Conservation (phyloP, 2,329 filamentous ascomycete genomes). For the Chaetomiaceae sp. region DNA sequence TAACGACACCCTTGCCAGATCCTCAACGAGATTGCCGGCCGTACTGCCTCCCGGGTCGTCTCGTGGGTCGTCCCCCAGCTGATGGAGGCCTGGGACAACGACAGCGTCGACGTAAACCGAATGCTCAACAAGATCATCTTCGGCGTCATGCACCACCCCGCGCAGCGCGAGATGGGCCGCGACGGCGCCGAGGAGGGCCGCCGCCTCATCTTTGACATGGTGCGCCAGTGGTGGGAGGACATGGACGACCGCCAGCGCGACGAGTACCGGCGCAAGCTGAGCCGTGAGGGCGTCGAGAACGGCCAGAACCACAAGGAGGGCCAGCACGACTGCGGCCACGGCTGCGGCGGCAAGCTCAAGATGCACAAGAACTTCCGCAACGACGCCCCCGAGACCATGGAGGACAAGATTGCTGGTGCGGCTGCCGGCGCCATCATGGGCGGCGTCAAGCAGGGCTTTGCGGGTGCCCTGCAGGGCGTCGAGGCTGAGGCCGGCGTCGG, state of each 20-base stretch:
- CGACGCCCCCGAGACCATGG: constrained; percentile 43
- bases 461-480: constrained; percentile 39
- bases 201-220: constrained; percentile 69
- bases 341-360: constrained; percentile 71
- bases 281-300: constrained; percentile 68
- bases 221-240: constrained; percentile 77
- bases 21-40: constrained; percentile 83
- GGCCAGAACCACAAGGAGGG: constrained; percentile 85
- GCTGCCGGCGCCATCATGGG: constrained; percentile 55
- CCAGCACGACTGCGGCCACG: constrained; percentile 78
- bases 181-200: constrained; percentile 71
- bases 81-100: constrained; percentile 82
- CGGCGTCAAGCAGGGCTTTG: constrained; percentile 52
- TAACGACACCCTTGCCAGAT: constrained; percentile 32
- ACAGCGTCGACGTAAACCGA: constrained; percentile 62
- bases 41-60: constrained; percentile 72
- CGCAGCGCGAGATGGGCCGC: constrained; percentile 64
- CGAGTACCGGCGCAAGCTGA: constrained; percentile 69
- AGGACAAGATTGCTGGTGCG: constrained; percentile 53
- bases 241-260: constrained; percentile 60
- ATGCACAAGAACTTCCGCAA: constrained; percentile 64
- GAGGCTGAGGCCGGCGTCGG: constrained; percentile 10
- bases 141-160: constrained; percentile 85
- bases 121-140: constrained; percentile 72
- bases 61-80: constrained; percentile 86